Evolutionary conservation across 768 basidiomycete species (phyloP).

Genomic region (Calvatia gigantea): DNA sequence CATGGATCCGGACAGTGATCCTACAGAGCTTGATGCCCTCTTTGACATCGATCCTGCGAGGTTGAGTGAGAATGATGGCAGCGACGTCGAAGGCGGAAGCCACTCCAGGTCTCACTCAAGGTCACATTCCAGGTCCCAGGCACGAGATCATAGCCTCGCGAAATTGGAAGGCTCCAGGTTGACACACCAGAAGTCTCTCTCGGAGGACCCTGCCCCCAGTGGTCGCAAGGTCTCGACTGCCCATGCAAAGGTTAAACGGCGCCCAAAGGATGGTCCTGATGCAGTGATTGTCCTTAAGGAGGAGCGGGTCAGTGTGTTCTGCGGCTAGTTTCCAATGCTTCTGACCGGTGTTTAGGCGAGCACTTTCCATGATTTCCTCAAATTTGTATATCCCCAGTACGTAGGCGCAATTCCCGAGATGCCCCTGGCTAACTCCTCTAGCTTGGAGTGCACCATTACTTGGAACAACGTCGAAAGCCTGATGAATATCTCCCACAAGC

Average conservation of each 20-base stretch:
- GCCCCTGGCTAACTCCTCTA: conserved; percentile 22
- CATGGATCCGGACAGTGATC: conserved; percentile 48
- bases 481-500: conserved; percentile 88
- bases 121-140: conserved; percentile 39
- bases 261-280: conserved; percentile 54
- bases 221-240: conserved; percentile 22
- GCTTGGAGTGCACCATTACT: conserved; percentile 87
- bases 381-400: conserved; percentile 91
- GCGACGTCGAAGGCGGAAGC: conserved; percentile 24
- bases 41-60: conserved; percentile 31
- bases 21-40: conserved; percentile 43
- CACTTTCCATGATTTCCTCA: conserved; percentile 91
- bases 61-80: conserved; percentile 33
- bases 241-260: conserved; percentile 38
- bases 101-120: conserved; percentile 29
- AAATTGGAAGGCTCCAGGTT: conserved; percentile 47
- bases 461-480: conserved; percentile 94
- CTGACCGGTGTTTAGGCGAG: conserved; percentile 44
- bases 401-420: conserved; percentile 21
- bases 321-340: neutral
- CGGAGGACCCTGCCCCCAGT: conserved; percentile 11
- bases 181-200: conserved; percentile 11
- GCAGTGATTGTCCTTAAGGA: conserved; percentile 89
- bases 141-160: conserved; percentile 51
- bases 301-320: conserved; percentile 55